phyloP scores from a whole-genome alignment of 352 stramenopile genomes.

The Pythium aphanidermatum region DNA sequence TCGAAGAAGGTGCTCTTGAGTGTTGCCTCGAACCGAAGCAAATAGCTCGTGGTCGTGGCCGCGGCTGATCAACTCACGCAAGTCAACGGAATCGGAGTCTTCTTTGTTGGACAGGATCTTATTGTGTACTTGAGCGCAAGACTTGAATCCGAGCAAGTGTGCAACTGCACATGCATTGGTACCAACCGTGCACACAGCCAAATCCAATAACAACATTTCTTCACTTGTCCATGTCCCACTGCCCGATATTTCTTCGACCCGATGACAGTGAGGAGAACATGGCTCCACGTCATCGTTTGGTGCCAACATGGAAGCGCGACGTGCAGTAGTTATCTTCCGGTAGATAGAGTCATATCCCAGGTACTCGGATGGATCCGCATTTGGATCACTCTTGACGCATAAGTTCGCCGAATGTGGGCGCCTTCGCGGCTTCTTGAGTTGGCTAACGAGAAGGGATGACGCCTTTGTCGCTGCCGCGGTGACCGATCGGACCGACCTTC shows the following conservation, averaged over 20 bases:
- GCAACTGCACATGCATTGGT: constrained; percentile 36
- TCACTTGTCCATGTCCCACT: constrained; percentile 25
- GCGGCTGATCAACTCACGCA: constrained; percentile 6
- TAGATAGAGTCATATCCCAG: constrained; percentile 46
- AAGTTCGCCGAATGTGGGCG: neutral
- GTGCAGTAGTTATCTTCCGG: constrained; percentile 29
- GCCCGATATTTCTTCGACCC: neutral
- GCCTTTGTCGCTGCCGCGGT: constrained; percentile 14
- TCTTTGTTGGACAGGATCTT: constrained; percentile 4
- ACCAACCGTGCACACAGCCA: constrained; percentile 32
- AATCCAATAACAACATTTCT: constrained; percentile 39
- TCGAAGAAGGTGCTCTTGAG: constrained; percentile 53
- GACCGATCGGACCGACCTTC: constrained; percentile 12
- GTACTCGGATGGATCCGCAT: constrained; percentile 50
- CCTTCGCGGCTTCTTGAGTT: constrained; percentile 3
- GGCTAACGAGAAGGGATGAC: constrained; percentile 5
- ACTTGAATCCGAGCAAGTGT: constrained; percentile 31
- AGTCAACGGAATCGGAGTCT: constrained; percentile 1
- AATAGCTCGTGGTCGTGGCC: constrained; percentile 18
- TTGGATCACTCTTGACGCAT: constrained; percentile 16
- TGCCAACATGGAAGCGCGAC: constrained; percentile 4
- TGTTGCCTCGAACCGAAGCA: constrained; percentile 42
- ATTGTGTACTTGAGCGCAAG: constrained; percentile 32
- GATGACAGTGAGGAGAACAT: constrained; percentile 8
- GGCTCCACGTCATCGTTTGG: neutral